Evolutionary conservation across 768 basidiomycete genomes (phyloP).

Genomic region (Cytidiella melzeri): DNA sequence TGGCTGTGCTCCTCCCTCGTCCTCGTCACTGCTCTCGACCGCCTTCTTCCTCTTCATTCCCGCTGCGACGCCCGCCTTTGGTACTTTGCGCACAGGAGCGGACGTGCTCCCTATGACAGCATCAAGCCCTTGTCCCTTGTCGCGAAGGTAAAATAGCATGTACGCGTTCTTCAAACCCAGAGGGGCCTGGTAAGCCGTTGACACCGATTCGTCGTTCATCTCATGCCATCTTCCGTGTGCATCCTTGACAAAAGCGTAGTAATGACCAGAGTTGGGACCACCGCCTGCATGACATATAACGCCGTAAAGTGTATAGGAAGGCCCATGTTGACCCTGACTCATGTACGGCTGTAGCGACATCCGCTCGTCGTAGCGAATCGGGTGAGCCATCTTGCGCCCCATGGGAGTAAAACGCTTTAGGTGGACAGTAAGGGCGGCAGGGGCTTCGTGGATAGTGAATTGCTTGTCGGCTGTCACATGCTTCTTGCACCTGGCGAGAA

Average conservation of each 20-base stretch:
- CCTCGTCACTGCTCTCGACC: slow-evolving; percentile 45
- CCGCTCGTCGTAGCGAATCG: slow-evolving; percentile 71
- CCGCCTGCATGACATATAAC: slow-evolving; percentile 90
- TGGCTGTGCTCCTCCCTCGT: slow-evolving; percentile 40
- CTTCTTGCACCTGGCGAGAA: slow-evolving; percentile 72
- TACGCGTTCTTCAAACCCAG: slow-evolving; percentile 78
- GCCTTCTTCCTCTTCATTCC: slow-evolving; percentile 44
- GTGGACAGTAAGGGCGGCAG: slow-evolving; percentile 84
- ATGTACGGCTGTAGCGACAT: slow-evolving; percentile 73
- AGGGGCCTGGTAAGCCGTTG: slow-evolving; percentile 37
- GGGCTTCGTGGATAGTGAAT: slow-evolving; percentile 85
- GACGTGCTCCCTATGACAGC: slow-evolving; percentile 43
- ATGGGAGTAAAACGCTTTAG: slow-evolving; percentile 91
- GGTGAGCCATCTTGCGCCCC: slow-evolving; percentile 79
- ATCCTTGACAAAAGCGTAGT: slow-evolving; percentile 79
- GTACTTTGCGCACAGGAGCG: slow-evolving; percentile 10
- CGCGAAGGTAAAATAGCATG: slow-evolving; percentile 85
- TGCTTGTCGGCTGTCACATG: slow-evolving; percentile 85
- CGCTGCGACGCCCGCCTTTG: slow-evolving; percentile 38
- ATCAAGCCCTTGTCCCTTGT: slow-evolving; percentile 69
- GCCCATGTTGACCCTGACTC: slow-evolving; percentile 74
- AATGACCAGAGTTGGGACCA: slow-evolving; percentile 94
- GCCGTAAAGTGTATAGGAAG: slow-evolving; percentile 82
- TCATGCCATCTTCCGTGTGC: slow-evolving; percentile 73
- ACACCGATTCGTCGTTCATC: slow-evolving; percentile 89